Base-by-base conservation (phyloP, 257 asterid species). In the Jaltomata sinuosa region DNA sequence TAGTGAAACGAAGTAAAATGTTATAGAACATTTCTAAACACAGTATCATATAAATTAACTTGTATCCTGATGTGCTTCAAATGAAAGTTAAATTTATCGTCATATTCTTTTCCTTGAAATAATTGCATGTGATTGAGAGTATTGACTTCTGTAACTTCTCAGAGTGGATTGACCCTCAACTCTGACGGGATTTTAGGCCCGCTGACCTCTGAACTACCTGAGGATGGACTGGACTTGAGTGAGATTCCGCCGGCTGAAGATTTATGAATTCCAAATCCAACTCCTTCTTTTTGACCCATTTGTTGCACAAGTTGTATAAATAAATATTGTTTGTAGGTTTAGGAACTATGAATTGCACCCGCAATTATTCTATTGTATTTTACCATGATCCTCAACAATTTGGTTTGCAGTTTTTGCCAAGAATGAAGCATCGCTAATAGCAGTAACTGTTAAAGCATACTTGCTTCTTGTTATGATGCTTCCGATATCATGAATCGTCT, bases 121-220 rank as follows among this genome's bases (percentile, higher is more conserved):
- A 47, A 18, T 45, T 45, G n/a, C 59, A 14, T 76, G 42, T 27
- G 40, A 76, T 31, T 76, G 57, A 27, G 54, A 29, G 21, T 45
- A 5, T 62, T 40, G 12, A 21, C 59, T n/a, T 52, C 11, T 74
- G 78, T 54, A 38, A 82, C 40, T 29, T 71, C 81, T 85, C 97
- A 96, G 99, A 94, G 99, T 86, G 98, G 98, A 84, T 89, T 96
- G 93, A 93, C 98, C 18, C 88, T 96, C 85, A 94, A 91, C 89
- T 90, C 98, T 2, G 99, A 96, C 82, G 99, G 99, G 83, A 92
- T 94, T 61, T 89, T 96, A 81, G 97, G 98, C 34, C 97, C 99
- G 18, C 90, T 94, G 85, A 87, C 94, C 79, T 89, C 98, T 15
- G 98, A 92, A 84, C 90, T 96, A 83, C 99, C 98, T 2, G 88